Evolutionary conservation across 202 grass and related monocot genomes (phyloP).

Genomic region (Elaeis oleifera): DNA sequence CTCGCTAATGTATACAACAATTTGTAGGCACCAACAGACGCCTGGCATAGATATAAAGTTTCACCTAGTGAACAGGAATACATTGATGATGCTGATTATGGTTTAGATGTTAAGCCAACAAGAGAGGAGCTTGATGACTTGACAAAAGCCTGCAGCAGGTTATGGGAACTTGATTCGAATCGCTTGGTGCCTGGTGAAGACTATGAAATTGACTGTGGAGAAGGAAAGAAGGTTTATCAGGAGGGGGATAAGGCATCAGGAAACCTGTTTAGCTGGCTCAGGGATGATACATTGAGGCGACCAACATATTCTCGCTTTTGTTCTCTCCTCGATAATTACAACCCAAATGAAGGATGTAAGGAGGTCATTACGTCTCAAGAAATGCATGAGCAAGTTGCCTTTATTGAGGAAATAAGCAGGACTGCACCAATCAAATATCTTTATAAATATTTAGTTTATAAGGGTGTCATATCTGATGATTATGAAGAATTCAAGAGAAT

Average conservation of each 20-base stretch:
- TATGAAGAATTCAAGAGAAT: conserved; percentile 68
- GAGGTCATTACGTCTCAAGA: conserved; percentile 77
- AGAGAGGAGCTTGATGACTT: conserved; percentile 72
- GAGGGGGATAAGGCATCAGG: conserved; percentile 71
- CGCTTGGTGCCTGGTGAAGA: conserved; percentile 71
- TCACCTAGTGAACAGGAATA: conserved; percentile 73
- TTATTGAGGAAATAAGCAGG: conserved; percentile 93
- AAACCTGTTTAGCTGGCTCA: conserved; percentile 61
- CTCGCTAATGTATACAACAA: conserved; percentile 6
- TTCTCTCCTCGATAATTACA: conserved; percentile 93
- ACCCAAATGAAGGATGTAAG: conserved; percentile 70
- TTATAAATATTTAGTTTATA: conserved; percentile 59
- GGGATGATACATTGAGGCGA: conserved; percentile 39
- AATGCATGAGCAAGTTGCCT: conserved; percentile 76
- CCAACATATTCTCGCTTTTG: conserved; percentile 74
- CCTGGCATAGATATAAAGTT: conserved; percentile 60
- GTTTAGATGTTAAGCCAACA: conserved; percentile 56
- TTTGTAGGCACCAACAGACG: conserved; percentile 46
- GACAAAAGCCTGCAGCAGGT: conserved; percentile 51
- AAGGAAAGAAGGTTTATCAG: conserved; percentile 88
- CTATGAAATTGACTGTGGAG: conserved; percentile 66
- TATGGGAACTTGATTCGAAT: conserved; percentile 85
- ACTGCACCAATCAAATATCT: conserved; percentile 74
- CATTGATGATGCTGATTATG: conserved; percentile 51
- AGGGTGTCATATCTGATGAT: conserved; percentile 37